A percentile compares a stretch with the other conserved stretches of the same genome.
phyloP scores from a whole-genome alignment of 2,329 filamentous ascomycete species.

The Diaporthe caulivora region DNA sequence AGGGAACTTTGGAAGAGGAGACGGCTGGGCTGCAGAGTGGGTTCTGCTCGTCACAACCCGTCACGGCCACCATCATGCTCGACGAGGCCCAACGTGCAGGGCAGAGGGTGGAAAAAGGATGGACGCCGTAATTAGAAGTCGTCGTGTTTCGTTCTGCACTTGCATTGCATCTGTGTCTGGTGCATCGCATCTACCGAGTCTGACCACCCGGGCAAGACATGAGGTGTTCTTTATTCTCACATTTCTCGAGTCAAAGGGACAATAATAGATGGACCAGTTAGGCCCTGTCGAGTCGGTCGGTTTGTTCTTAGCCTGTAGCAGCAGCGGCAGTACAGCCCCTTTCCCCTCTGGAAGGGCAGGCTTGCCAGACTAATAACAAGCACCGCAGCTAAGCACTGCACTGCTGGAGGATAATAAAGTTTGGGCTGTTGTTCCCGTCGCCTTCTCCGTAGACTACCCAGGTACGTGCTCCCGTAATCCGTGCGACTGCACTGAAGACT shows the following conservation, averaged over 20 bases:
- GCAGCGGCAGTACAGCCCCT: not conserved
- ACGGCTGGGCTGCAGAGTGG: not conserved
- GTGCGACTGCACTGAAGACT: no score
- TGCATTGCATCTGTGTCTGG: not conserved
- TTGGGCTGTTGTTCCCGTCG: conserved; percentile 23
- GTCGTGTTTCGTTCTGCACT: not conserved
- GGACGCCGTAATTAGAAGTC: not conserved
- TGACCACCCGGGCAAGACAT: conserved; percentile 1
- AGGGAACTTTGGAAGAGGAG: not conserved
- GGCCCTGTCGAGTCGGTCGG: not conserved
- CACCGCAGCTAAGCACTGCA: no score
- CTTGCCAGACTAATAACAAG: no score
- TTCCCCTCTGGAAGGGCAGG: no score
- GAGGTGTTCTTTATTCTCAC: not conserved
- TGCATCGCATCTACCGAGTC: not conserved
- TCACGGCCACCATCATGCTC: not conserved
- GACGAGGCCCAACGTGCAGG: no score
- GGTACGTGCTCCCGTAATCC: no score
- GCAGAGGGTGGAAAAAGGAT: not conserved
- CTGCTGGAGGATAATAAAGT: no score
- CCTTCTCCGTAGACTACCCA: no score
- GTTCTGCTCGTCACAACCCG: not conserved
- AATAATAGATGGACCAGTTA: not conserved
- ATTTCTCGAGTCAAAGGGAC: not conserved
- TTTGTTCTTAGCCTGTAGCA: not conserved